These are phyloP conservation scores for Teunomyces pallodes DNA, from an alignment of 805 yeast genomes.

Conservation along the genomic window DNA sequence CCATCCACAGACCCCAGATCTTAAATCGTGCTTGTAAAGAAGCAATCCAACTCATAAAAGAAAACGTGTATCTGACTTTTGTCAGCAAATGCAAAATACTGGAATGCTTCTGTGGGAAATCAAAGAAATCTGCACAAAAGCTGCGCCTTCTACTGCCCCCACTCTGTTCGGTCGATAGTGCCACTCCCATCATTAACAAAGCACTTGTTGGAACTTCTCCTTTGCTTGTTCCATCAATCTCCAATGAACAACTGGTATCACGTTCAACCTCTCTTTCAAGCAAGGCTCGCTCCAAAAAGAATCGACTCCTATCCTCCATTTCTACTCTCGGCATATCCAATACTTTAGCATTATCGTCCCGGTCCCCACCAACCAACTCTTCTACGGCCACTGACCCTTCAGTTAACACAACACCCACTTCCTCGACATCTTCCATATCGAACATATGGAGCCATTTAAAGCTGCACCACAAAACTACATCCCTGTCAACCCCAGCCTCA, in stretches of 20 bases:
- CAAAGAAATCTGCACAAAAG: background rate
- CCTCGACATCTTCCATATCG: conserved; percentile 13
- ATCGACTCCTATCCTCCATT: conserved; percentile 7
- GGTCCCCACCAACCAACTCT: background rate
- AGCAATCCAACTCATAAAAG: conserved; percentile 31
- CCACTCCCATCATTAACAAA: conserved; percentile 4
- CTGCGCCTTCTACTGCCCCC: background rate
- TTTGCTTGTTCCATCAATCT: conserved; percentile 4
- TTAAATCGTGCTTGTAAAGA: conserved; percentile 30
- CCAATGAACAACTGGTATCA: background rate
- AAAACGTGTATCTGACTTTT: conserved; percentile 28
- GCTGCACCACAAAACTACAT: conserved; percentile 6
- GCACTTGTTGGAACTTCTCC: conserved; percentile 3
- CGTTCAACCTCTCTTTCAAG: conserved; percentile 6
- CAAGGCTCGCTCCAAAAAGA: conserved; percentile 10
- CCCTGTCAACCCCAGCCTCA: background rate
- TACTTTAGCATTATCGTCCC: background rate
- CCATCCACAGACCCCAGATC: conserved; percentile 26
- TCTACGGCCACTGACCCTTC: background rate
- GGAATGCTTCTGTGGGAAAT: background rate
- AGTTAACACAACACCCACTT: background rate
- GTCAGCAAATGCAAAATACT: background rate
- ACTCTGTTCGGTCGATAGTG: background rate
- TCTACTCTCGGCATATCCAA: background rate
- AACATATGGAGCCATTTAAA: conserved; percentile 15